Base-by-base conservation (phyloP, 352 stramenopile genomes). In the Pilasporangium apinafurcum region DNA sequence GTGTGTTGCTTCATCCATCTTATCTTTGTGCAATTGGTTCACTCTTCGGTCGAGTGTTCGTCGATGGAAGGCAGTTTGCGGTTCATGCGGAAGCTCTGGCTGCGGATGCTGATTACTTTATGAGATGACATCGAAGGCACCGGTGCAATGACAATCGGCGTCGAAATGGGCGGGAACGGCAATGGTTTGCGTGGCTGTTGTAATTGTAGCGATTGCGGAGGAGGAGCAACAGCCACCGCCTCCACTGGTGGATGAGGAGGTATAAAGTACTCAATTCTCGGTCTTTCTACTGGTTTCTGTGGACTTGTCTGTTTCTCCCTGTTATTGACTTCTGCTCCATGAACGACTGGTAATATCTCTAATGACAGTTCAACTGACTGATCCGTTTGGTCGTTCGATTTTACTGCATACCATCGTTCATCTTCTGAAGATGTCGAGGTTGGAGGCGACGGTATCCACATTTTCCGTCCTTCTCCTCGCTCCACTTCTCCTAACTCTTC, bases 101-200 rank as follows among this genome's bases (percentile, higher is more conserved):
- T 82, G 29, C 71, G 71, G 43, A 84, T 61, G 43, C 48, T 84
- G 18, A 84, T 73, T 34, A 84, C 22, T 21, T 84, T 84, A 17
- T 53, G 38, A 29, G 62, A 67, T 16, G n/a, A n/a, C n/a, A n/a
- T n/a, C n/a, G n/a, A n/a, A n/a, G n/a, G n/a, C n/a, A n/a, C n/a
- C n/a, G n/a, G n/a, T n/a, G n/a, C n/a, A n/a, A n/a, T n/a, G n/a
- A 41, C 44, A 0, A 45, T 37, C 16, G 51, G 45, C 37, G 27
- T 30, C 18, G 34, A 43, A 8, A 51, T 20, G 26, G 22, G 38
- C 6, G 22, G 36, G 35, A 37, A 8, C 7, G 22, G 7, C 13
- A 36, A 7, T 14, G 30, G 29, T 24, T 34, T 17, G n/a, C n/a
- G n/a, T n/a, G n/a, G n/a, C n/a, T n/a, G n/a, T n/a, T n/a, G n/a